Evolutionary conservation across 192 early-diverging fungal genomes (phyloP).

Genomic region (Thamnidium elegans): DNA sequence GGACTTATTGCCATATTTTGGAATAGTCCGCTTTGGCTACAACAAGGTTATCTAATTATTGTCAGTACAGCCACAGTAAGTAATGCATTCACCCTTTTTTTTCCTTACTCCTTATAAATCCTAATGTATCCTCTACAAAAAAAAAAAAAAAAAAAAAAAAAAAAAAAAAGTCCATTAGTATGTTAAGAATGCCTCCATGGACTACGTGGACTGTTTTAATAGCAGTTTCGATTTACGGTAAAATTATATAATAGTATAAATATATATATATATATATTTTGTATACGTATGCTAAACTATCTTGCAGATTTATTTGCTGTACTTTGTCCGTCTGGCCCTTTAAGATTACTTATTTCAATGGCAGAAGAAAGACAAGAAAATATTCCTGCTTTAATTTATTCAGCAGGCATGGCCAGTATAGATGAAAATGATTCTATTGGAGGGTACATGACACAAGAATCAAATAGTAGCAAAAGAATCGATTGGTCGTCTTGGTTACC

Average conservation of each 20-base stretch:
- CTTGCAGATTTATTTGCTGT: constrained; percentile 70
- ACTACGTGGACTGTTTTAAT: constrained; percentile 74
- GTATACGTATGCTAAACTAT: neutral
- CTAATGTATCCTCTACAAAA: neutral
- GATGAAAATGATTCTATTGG: constrained; percentile 1
- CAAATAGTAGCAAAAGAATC: neutral
- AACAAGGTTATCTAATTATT: constrained; percentile 69
- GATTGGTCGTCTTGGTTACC: neutral
- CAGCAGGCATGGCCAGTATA: constrained; percentile 29
- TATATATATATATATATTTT: neutral
- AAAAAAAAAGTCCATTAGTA: constrained; percentile 61
- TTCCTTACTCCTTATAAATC: neutral
- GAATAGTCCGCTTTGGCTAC: constrained; percentile 68
- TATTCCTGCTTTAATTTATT: constrained; percentile 69
- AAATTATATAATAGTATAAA: neutral
- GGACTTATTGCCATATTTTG: constrained; percentile 71
- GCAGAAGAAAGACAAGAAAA: constrained; percentile 60
- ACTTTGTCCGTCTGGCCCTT: constrained; percentile 73
- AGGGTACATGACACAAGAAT: neutral
- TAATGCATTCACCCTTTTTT: constrained; percentile 3
- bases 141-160: too few relatives aligned
- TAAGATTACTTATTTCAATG: constrained; percentile 68
- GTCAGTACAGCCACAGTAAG: constrained; percentile 72
- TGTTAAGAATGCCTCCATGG: constrained; percentile 56
- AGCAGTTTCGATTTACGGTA: constrained; percentile 72